Percentiles rank a stretch among this genome's conserved stretches.
Evolutionary conservation across 257 asterid species (phyloP).

Genomic region (Avicennia marina): DNA sequence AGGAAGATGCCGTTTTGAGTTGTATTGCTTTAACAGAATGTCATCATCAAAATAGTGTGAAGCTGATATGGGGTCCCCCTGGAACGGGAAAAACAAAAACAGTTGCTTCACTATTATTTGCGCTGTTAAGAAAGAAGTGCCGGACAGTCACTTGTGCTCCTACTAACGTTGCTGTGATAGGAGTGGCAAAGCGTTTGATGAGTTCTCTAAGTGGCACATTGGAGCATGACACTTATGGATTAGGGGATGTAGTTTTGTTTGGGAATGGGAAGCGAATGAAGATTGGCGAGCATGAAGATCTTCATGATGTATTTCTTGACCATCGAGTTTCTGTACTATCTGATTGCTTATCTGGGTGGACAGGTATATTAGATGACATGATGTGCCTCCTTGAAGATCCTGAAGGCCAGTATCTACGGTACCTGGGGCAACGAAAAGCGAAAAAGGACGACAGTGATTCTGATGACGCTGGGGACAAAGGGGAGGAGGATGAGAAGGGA

Average conservation of each 20-base stretch:
- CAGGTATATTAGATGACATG: slow-evolving; percentile 28
- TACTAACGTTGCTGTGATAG: slow-evolving; percentile 45
- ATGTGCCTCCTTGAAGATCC: slow-evolving; percentile 52
- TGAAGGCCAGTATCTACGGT: slow-evolving; percentile 23
- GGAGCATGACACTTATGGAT: slow-evolving; percentile 43
- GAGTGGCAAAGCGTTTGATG: slow-evolving; percentile 28
- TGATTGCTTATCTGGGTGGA: slow-evolving; percentile 56
- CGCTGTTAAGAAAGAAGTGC: slow-evolving; percentile 33
- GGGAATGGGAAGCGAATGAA: slow-evolving; percentile 66
- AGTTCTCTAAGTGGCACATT: slow-evolving; percentile 29
- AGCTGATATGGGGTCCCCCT: slow-evolving; percentile 86
- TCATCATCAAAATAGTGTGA: slow-evolving; percentile 31
- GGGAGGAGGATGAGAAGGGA: not conserved
- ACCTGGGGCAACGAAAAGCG: slow-evolving; percentile 14
- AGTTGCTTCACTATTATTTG: slow-evolving; percentile 34
- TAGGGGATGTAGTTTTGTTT: slow-evolving; percentile 61
- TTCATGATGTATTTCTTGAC: slow-evolving; percentile 55
- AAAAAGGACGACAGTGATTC: slow-evolving; percentile 3
- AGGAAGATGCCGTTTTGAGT: slow-evolving; percentile 40
- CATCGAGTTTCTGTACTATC: slow-evolving; percentile 36
- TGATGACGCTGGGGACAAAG: slow-evolving; percentile 11
- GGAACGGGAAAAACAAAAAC: slow-evolving; percentile 84
- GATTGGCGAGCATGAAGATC: slow-evolving; percentile 47
- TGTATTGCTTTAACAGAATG: slow-evolving; percentile 47
- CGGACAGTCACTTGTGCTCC: slow-evolving; percentile 73